Evolutionary conservation across 148 eudicot genomes (phyloP).

Genomic region (Arctostaphylos glauca): DNA sequence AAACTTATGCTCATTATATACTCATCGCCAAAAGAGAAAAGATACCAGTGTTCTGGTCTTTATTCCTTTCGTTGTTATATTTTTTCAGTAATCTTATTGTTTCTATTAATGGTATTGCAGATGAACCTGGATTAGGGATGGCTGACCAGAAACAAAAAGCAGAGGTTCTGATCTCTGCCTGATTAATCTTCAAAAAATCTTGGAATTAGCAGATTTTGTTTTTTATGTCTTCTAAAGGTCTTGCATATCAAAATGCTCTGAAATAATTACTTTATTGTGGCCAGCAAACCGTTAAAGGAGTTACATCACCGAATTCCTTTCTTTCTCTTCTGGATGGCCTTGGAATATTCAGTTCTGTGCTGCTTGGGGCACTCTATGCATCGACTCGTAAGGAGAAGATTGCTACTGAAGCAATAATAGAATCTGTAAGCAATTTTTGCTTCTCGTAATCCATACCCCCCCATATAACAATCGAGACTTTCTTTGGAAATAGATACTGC

Average conservation of each 20-base stretch:
- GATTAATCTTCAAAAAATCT: slow-evolving; percentile 3
- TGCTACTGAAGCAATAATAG: slow-evolving; percentile 46
- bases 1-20: background rate
- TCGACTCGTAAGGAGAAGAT: slow-evolving; percentile 65
- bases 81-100: background rate
- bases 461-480: background rate
- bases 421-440: slow-evolving; percentile 54
- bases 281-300: slow-evolving; percentile 47
- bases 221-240: background rate
- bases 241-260: background rate
- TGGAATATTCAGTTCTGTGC: slow-evolving; percentile 65
- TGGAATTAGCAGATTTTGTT: background rate
- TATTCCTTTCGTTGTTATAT: background rate
- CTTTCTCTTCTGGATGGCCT: slow-evolving; percentile 61
- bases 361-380: slow-evolving; percentile 76
- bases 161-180: slow-evolving; percentile 40
- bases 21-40: background rate
- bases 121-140: slow-evolving; percentile 29
- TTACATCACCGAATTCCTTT: slow-evolving; percentile 49
- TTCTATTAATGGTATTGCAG: slow-evolving; percentile 30
- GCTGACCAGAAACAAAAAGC: slow-evolving; percentile 36
- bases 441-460: background rate
- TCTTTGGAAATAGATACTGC: background rate
- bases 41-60: background rate
- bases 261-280: slow-evolving; percentile 19